phyloP scores from a whole-genome alignment of 2,329 filamentous ascomycete genomes.

The Ophiognomonia clavigignenti-juglandacearum region DNA sequence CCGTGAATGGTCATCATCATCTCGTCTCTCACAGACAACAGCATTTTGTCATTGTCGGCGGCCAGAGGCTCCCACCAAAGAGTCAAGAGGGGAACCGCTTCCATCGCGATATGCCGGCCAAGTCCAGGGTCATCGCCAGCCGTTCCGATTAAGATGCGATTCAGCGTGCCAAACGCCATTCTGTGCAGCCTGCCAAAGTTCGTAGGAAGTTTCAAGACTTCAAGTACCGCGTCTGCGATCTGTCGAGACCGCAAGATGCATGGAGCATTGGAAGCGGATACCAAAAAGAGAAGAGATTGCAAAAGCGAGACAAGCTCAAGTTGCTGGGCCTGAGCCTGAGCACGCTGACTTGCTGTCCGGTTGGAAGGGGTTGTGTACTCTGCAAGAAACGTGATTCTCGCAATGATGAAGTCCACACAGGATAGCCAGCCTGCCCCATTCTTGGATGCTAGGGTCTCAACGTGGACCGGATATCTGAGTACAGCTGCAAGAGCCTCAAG shows the following conservation, averaged over 20 bases:
- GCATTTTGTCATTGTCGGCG: slow-evolving; percentile 53
- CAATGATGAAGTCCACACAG: slow-evolving; percentile 66
- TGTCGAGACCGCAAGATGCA: slow-evolving; percentile 49
- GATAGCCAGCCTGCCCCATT: slow-evolving; percentile 57
- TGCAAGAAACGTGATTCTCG: slow-evolving; percentile 52
- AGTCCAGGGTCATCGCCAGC: slow-evolving; percentile 65
- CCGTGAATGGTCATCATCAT: slow-evolving; percentile 69
- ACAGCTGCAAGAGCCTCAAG: slow-evolving; percentile 68
- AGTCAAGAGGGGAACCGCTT: slow-evolving; percentile 66
- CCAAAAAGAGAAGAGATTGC: slow-evolving; percentile 60
- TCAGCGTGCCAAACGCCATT: slow-evolving; percentile 70
- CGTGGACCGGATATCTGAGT: slow-evolving; percentile 68
- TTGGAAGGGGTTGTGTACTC: slow-evolving; percentile 30
- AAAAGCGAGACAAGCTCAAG: slow-evolving; percentile 51
- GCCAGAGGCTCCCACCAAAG: slow-evolving; percentile 74
- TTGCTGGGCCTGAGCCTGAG: slow-evolving; percentile 24
- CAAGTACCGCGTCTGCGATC: slow-evolving; percentile 52
- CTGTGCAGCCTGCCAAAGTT: slow-evolving; percentile 51
- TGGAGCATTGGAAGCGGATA: slow-evolving; percentile 64
- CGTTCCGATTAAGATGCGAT: slow-evolving; percentile 60
- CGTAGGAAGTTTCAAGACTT: slow-evolving; percentile 49
- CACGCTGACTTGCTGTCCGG: slow-evolving; percentile 17
- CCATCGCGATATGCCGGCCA: slow-evolving; percentile 53
- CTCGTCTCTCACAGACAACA: slow-evolving; percentile 66
- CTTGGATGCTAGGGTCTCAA: slow-evolving; percentile 66